phyloP scores from a whole-genome alignment of 2,329 filamentous ascomycete genomes.

The Aquanectria penicillioides region DNA sequence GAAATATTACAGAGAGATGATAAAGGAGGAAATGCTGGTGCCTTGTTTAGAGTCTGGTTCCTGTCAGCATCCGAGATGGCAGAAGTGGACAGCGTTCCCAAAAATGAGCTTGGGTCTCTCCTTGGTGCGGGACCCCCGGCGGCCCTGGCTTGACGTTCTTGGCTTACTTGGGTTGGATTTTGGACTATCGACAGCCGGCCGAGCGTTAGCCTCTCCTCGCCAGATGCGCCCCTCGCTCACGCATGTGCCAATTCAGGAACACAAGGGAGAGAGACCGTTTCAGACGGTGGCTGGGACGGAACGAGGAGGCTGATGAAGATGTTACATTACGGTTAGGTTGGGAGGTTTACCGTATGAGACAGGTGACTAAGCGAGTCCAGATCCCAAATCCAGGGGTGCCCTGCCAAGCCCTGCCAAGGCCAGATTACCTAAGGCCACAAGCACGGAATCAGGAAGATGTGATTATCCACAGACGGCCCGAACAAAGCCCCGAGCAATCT shows the following conservation, averaged over 20 bases:
- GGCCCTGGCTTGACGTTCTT: constrained; percentile 14
- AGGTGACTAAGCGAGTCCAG: constrained; percentile 4
- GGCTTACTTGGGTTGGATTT: constrained; percentile 20
- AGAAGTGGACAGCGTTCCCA: constrained; percentile 33
- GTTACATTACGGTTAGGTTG: too few relatives aligned
- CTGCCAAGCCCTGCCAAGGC: too few relatives aligned
- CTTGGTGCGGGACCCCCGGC: constrained; percentile 15
- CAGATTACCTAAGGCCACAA: background rate
- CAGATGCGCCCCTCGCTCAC: too few relatives aligned
- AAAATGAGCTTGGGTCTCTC: constrained; percentile 20
- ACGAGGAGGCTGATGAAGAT: too few relatives aligned
- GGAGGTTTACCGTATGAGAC: background rate
- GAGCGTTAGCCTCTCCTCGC: too few relatives aligned
- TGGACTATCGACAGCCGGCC: too few relatives aligned
- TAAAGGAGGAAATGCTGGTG: constrained; percentile 18
- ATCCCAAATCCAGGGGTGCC: background rate
- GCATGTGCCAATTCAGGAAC: constrained; percentile 6
- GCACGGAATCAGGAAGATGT: constrained; percentile 13
- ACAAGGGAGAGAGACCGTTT: background rate
- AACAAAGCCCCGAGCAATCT: too few relatives aligned
- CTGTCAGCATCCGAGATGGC: constrained; percentile 17
- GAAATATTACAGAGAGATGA: constrained; percentile 14
- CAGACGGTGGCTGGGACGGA: background rate
- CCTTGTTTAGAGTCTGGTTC: constrained; percentile 17
- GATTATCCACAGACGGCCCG: constrained; percentile 24